phyloP scores from a whole-genome alignment of 2,329 filamentous ascomycete species.

The Stemphylium vesicarium region DNA sequence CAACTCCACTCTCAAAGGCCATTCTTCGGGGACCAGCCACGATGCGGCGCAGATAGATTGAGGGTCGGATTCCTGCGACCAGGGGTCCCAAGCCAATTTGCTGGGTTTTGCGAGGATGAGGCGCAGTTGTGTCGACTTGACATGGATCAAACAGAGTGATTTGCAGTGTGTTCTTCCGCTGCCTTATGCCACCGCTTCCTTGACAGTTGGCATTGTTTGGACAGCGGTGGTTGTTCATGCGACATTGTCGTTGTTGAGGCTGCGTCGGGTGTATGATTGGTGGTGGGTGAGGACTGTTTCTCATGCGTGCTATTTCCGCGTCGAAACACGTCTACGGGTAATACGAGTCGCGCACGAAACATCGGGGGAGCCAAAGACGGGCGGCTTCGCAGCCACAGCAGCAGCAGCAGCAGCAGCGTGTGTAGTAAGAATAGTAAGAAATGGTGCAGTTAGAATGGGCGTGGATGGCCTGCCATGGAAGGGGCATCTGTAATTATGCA shows the following conservation, averaged over 20 bases:
- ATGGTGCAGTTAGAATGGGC: not conserved
- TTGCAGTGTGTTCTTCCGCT: not conserved
- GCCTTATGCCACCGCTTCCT: constrained; percentile 4
- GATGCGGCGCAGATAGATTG: constrained; percentile 14
- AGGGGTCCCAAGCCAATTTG: not conserved
- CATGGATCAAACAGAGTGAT: not conserved
- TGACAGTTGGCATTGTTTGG: not conserved
- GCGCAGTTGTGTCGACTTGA: not conserved
- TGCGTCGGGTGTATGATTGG: not conserved
- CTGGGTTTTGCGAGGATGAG: not conserved
- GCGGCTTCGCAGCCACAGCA: not conserved
- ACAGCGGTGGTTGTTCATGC: constrained; percentile 3
- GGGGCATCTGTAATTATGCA: not conserved
- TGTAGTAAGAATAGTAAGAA: not conserved
- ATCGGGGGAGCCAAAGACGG: not conserved
- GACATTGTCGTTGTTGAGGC: not conserved
- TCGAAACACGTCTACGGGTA: constrained; percentile 11
- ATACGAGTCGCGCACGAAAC: constrained; percentile 13
- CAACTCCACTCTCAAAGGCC: not conserved
- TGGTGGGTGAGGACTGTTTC: constrained; percentile 4
- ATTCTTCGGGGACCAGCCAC: constrained; percentile 7
- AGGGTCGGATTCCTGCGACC: constrained; percentile 5
- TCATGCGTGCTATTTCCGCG: constrained; percentile 10
- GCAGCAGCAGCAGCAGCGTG: not conserved
- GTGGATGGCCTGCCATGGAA: not conserved